Conservation (phyloP, 345 rosid species). For the Brassica juncea region DNA sequence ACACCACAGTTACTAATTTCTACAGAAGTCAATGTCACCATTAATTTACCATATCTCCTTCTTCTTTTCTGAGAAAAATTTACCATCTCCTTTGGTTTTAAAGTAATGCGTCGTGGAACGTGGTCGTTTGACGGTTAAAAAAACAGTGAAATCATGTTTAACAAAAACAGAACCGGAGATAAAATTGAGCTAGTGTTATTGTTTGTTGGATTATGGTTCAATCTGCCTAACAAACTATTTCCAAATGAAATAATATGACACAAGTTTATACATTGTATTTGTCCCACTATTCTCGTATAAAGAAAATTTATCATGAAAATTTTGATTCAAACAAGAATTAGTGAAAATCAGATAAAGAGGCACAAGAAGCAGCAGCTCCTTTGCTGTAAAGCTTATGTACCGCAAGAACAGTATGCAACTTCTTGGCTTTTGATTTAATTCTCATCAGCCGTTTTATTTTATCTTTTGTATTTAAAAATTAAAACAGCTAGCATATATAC, state of each 20-base stretch:
- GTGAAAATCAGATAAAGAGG: not conserved
- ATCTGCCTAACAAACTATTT: not conserved
- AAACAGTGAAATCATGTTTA: not conserved
- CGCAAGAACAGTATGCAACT: slow-evolving; percentile 1
- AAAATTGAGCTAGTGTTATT: not conserved
- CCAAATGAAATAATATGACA: not conserved
- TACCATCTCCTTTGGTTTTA: slow-evolving; percentile 21
- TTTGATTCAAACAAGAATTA: not conserved
- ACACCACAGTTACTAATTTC: slow-evolving; percentile 2
- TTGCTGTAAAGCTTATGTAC: slow-evolving; percentile 8
- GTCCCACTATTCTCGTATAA: not conserved
- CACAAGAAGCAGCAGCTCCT: not conserved
- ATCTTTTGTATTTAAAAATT: not conserved
- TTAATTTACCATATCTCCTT: slow-evolving; percentile 4
- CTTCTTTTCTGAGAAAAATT: not conserved
- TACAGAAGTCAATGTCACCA: slow-evolving; percentile 32
- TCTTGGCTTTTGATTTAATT: not conserved
- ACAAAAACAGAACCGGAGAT: not conserved
- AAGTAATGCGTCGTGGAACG: not conserved
- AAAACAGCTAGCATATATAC: not conserved
- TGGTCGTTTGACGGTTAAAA: not conserved
- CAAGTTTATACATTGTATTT: not conserved
- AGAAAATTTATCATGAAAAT: not conserved
- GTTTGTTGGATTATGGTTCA: slow-evolving; percentile 11
- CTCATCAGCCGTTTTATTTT: not conserved